Percentiles rank a stretch among this genome's conserved stretches.
Conservation (phyloP, 371 early-diverging fungal genomes). For the Blakeslea trispora region DNA sequence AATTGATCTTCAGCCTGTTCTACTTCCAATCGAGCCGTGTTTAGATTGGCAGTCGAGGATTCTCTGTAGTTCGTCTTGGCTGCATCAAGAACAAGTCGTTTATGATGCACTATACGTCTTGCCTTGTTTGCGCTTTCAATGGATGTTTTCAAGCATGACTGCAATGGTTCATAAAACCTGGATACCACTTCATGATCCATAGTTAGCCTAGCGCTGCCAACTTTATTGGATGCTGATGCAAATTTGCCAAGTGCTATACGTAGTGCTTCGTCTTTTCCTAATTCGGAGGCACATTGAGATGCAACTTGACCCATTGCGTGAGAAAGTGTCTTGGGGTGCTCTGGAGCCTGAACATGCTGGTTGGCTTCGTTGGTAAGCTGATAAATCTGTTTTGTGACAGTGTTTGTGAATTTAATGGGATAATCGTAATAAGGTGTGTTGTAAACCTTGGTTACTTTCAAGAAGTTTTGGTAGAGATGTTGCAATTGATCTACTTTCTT, state of each 20-base stretch:
- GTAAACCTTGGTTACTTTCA: constrained; percentile 75
- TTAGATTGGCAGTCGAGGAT: constrained; percentile 67
- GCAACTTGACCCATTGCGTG: constrained; percentile 80
- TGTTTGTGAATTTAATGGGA: constrained; percentile 68
- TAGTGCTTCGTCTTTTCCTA: constrained; percentile 79
- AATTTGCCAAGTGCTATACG: constrained; percentile 84
- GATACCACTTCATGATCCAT: constrained; percentile 72
- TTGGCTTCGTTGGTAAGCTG: constrained; percentile 60
- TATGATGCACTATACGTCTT: constrained; percentile 76
- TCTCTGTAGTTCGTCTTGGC: constrained; percentile 68
- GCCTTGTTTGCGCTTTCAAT: constrained; percentile 85
- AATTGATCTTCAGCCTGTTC: constrained; percentile 92
- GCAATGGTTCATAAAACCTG: constrained; percentile 78
- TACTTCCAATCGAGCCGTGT: constrained; percentile 75
- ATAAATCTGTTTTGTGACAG: constrained; percentile 65
- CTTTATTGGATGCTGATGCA: constrained; percentile 75
- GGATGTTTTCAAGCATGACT: constrained; percentile 66
- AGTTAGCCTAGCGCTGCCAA: constrained; percentile 76
- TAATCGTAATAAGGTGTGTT: constrained; percentile 75
- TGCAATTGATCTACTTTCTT: constrained; percentile 64
- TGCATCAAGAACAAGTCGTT: constrained; percentile 83
- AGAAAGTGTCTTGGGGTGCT: constrained; percentile 64
- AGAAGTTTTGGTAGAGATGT: constrained; percentile 66
- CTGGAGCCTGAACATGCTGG: constrained; percentile 35
- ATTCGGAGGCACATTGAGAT: constrained; percentile 58